Base-by-base conservation (phyloP, 108 stramenopile genomes). In the Cyclotella cryptica region DNA sequence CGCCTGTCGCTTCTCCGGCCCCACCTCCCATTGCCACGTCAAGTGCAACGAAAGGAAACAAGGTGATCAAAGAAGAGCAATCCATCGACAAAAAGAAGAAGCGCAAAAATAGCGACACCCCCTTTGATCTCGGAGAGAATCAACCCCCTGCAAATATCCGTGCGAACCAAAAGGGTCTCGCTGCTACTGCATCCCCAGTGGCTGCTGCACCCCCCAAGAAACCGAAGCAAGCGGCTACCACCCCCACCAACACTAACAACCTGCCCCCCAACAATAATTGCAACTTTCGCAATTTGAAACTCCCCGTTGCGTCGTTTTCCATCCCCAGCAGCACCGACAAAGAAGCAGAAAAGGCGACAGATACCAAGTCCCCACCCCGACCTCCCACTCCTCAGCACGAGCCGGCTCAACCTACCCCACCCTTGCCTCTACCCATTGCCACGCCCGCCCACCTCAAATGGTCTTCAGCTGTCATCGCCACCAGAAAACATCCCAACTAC, bases 261-360 rank as follows among this genome's bases (percentile, higher is more conserved):
- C 24, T 78, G 44, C 76, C 69, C 69, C 59, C 69, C 66, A 26
- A 13, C 0, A 49, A 43, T 3, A 47, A 15, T 15, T 19, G 39
- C 10, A 69, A 66, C 52, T 92, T 89, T 75, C 86, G 83, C 51
- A 78, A 76, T 55, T 70, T 90, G 29, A 81, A 84, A 26, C 84
- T 96, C 13, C 94, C 94, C 30, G 68, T 96, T 57, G 92, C 94
- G 14, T 74, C 91, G 24, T 96, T 96, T 66, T 77, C 89, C 19
- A 61, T 90, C 24, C 83, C 89, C 55, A 74, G 8, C 40, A 54
- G 61, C 21, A 26, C 55, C 13, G 14, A 12, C 35, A 62, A 40
- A 46, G 29, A 55, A 7, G 35, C 28, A 19, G 58, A 39, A 46
- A 59, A 45, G 29, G 58, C 76, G 29, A 59, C 39, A 1, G 29